A percentile compares a stretch with the other conserved stretches of the same genome.
phyloP scores from a whole-genome alignment of 495 filamentous ascomycete genomes.

The Lophiotrema nucula region DNA sequence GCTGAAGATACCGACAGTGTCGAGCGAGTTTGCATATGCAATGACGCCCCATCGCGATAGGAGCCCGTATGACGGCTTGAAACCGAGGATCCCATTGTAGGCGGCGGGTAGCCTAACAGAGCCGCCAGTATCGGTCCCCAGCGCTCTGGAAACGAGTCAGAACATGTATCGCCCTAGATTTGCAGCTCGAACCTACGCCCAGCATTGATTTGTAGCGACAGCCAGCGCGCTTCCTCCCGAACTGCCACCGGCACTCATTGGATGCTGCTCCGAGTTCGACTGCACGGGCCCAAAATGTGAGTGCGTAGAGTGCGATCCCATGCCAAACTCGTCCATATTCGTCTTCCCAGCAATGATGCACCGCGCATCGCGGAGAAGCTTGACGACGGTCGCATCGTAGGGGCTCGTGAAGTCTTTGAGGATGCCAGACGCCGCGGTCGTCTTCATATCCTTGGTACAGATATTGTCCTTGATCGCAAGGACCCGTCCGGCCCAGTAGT shows the following conservation, averaged over 20 bases:
- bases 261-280: constrained; percentile 20
- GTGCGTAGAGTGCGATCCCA: constrained; percentile 86
- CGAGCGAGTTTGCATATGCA: constrained; percentile 91
- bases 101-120: constrained; percentile 90
- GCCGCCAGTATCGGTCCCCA: constrained; percentile 94
- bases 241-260: constrained; percentile 78
- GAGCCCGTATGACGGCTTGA: constrained; percentile 88
- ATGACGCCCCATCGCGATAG: constrained; percentile 87
- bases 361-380: constrained; percentile 62
- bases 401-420: constrained; percentile 71
- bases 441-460: constrained; percentile 64
- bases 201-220: constrained; percentile 67
- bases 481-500: constrained; percentile 49
- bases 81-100: constrained; percentile 83
- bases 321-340: constrained; percentile 96
- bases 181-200: constrained; percentile 51
- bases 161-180: background rate
- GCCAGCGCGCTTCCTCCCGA: constrained; percentile 93
- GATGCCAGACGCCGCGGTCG: constrained; percentile 78
- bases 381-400: constrained; percentile 80
- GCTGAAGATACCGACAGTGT: constrained; percentile 85
- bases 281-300: constrained; percentile 70
- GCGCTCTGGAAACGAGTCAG: constrained; percentile 52
- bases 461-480: constrained; percentile 92
- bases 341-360: constrained; percentile 74